Percentiles rank a stretch among this genome's conserved stretches.
phyloP scores from a whole-genome alignment of 768 basidiomycete genomes.

The Podaxis rugospora region DNA sequence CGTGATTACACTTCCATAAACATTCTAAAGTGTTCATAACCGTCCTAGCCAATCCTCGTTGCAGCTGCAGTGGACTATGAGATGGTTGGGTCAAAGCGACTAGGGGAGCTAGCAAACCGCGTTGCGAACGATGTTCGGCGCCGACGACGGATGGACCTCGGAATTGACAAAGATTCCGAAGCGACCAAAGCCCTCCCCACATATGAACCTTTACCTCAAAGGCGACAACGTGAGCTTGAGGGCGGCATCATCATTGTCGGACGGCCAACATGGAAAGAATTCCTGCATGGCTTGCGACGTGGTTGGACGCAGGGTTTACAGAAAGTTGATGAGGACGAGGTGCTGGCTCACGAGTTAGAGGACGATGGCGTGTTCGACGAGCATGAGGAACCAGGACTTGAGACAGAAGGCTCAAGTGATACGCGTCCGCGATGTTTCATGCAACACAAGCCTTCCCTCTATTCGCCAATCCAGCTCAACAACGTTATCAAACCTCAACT shows the following conservation, averaged over 20 bases:
- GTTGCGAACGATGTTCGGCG: conserved; percentile 70
- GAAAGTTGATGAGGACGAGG: conserved; percentile 66
- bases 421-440: conserved; percentile 12
- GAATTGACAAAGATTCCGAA: conserved; percentile 50
- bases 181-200: conserved; percentile 45
- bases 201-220: conserved; percentile 46
- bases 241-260: conserved; percentile 87
- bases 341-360: conserved; percentile 60
- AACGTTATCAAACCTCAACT: conserved; percentile 11
- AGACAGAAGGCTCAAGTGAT: conserved; percentile 14
- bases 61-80: conserved; percentile 94
- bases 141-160: conserved; percentile 63
- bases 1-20: conserved; percentile 18
- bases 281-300: conserved; percentile 76
- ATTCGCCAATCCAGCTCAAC: conserved; percentile 14
- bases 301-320: conserved; percentile 81
- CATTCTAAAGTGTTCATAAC: conserved; percentile 11
- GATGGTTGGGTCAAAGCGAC: conserved; percentile 72
- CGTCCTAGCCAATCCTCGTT: conserved; percentile 78
- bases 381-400: conserved; percentile 28
- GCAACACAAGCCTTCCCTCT: conserved; percentile 21
- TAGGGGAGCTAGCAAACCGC: conserved; percentile 80
- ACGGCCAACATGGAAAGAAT: conserved; percentile 91
- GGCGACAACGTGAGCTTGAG: conserved; percentile 56
- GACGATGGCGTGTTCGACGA: conserved; percentile 80